Percentiles rank a stretch among this genome's conserved stretches.
phyloP scores from a whole-genome alignment of 2,329 filamentous ascomycete species.

The Neonectria faginata region DNA sequence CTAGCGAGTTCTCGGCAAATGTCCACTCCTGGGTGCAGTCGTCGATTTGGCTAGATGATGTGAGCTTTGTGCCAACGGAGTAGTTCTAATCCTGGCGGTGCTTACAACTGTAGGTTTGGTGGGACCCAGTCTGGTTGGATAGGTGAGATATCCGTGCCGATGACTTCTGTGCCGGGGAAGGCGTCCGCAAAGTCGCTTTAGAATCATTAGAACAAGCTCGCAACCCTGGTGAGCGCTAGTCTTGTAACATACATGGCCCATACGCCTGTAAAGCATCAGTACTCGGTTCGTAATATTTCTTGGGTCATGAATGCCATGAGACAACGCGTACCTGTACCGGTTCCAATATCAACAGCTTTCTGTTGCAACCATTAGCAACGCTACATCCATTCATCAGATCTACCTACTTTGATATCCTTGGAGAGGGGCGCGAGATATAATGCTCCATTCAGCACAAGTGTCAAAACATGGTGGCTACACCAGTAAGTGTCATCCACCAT shows the following conservation, averaged over 20 bases:
- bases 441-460: slow-evolving; percentile 26
- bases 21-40: slow-evolving; percentile 48
- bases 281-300: accelerated
- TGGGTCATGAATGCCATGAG: too few species aligned
- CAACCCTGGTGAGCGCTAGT: neutral
- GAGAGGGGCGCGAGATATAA: slow-evolving; percentile 22
- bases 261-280: neutral
- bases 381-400: neutral
- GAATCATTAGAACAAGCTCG: too few species aligned
- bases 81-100: neutral
- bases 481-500: neutral
- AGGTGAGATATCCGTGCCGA: slow-evolving; percentile 35
- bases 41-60: slow-evolving; percentile 34
- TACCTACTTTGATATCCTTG: slow-evolving; percentile 24
- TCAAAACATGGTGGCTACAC: slow-evolving; percentile 33
- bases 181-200: slow-evolving; percentile 32
- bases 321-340: slow-evolving; percentile 35
- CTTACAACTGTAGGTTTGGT: slow-evolving; percentile 31
- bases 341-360: slow-evolving; percentile 33
- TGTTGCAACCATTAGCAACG: neutral
- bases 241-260: slow-evolving; percentile 31
- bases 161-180: slow-evolving; percentile 21
- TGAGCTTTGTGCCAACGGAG: neutral
- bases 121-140: slow-evolving; percentile 36
- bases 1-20: slow-evolving; percentile 54